Conservation (phyloP, 164 flowering plant genomes). For the Aristolochia fimbriata region DNA sequence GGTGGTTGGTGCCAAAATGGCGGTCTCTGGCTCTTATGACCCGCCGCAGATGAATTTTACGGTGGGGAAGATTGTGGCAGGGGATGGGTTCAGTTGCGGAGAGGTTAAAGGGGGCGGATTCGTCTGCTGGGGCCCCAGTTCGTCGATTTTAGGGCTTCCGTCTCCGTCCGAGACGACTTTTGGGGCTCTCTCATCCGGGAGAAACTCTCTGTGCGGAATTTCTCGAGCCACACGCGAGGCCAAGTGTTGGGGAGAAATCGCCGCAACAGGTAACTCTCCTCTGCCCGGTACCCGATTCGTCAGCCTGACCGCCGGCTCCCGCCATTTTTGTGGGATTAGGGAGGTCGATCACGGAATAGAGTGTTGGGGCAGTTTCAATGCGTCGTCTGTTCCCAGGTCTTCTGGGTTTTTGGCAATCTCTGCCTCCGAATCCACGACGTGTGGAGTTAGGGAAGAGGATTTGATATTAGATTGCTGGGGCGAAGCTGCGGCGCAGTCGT, state of each 20-base stretch:
- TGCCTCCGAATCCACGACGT: slow-evolving; percentile 51
- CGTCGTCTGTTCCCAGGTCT: slow-evolving; percentile 49
- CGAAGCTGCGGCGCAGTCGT: slow-evolving; percentile 19
- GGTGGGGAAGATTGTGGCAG: slow-evolving; percentile 48
- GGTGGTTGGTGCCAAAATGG: slow-evolving; percentile 26
- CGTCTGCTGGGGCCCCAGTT: slow-evolving; percentile 70
- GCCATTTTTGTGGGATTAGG: slow-evolving; percentile 75
- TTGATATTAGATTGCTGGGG: slow-evolving; percentile 80
- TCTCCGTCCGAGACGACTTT: slow-evolving; percentile 20
- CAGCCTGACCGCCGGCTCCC: slow-evolving; percentile 53
- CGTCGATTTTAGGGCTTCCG: slow-evolving; percentile 23
- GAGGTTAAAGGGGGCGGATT: slow-evolving; percentile 40
- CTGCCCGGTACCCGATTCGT: slow-evolving; percentile 39
- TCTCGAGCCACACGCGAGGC: slow-evolving; percentile 32
- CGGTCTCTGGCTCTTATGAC: slow-evolving; percentile 13
- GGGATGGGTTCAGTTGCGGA: slow-evolving; percentile 82
- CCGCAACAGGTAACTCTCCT: slow-evolving; percentile 11
- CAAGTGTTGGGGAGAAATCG: slow-evolving; percentile 55
- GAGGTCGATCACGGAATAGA: slow-evolving; percentile 65
- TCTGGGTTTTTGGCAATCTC: slow-evolving; percentile 71
- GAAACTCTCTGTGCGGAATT: slow-evolving; percentile 54
- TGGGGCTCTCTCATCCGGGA: slow-evolving; percentile 26
- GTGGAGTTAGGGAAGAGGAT: slow-evolving; percentile 80
- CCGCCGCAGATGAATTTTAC: slow-evolving; percentile 14
- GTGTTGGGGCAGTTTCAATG: slow-evolving; percentile 73